Conservation (phyloP, 495 filamentous ascomycete species). For the Tuber umbilicatum region DNA sequence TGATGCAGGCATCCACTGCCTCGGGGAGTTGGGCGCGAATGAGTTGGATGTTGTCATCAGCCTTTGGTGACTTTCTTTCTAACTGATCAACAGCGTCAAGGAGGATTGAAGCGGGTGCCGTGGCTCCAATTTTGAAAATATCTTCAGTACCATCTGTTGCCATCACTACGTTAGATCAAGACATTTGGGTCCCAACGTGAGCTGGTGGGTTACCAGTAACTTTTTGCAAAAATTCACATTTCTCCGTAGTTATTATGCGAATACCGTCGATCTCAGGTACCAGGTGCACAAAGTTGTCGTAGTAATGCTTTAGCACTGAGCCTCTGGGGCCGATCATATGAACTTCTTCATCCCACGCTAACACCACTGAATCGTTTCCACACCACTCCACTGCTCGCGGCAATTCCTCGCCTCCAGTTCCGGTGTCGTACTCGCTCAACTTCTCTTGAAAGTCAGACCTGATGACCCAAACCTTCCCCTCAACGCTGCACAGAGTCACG, state of each 20-base stretch:
- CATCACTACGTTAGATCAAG: slow-evolving; percentile 11
- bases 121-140: slow-evolving; percentile 80
- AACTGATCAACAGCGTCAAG: slow-evolving; percentile 87
- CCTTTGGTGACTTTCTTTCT: slow-evolving; percentile 90
- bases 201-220: slow-evolving; percentile 55
- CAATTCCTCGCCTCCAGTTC: slow-evolving; percentile 62
- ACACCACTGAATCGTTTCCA: slow-evolving; percentile 85
- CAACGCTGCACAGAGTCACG: slow-evolving; percentile 74
- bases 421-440: slow-evolving; percentile 82
- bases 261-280: slow-evolving; percentile 85
- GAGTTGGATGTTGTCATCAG: slow-evolving; percentile 92
- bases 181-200: not conserved
- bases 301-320: slow-evolving; percentile 73
- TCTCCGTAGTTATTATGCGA: slow-evolving; percentile 77
- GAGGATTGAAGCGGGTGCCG: slow-evolving; percentile 78
- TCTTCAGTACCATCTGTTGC: slow-evolving; percentile 67
- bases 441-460: slow-evolving; percentile 89
- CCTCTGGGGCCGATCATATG: slow-evolving; percentile 84
- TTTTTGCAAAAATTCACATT: slow-evolving; percentile 91
- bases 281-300: slow-evolving; percentile 84
- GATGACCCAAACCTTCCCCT: slow-evolving; percentile 86
- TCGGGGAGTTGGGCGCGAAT: slow-evolving; percentile 80
- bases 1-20: slow-evolving; percentile 85
- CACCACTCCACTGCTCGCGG: slow-evolving; percentile 93
- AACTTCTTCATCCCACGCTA: slow-evolving; percentile 98